Base-by-base conservation (phyloP, 106 monocot species). In the Platanthera guangdongensis region DNA sequence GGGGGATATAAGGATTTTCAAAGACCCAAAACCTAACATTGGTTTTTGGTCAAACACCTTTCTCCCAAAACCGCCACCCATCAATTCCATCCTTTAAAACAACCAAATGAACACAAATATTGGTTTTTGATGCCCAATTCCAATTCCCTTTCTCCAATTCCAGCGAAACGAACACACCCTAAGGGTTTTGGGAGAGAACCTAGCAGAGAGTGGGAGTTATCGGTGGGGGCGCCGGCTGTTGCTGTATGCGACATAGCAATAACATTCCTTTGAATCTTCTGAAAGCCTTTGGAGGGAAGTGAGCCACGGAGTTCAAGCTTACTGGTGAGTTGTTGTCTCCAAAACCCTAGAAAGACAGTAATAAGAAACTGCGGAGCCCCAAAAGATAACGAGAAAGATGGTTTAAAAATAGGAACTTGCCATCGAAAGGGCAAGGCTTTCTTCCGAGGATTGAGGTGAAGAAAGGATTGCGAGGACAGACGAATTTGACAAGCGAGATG, bases 191-290 rank as follows among this genome's bases (percentile, higher is more conserved):
- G 2, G 50, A 15, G 73, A 65, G 13, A 48, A 88, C 85, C 84
- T 82, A 80, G 16, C 12, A 80, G n/a, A 32, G 63, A 39, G 51
- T n/a, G 51, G n/a, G 83, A 21, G 14, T 72, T 72, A 52, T 71
- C 82, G 60, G 78, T 82, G 15, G 80, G 21, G 50, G 81, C 54
- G 45, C 73, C 79, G 9, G 80, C 30, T 1, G 79, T 78, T 16
- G 79, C 78, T 50, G 80, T 78, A 15, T 86, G 84, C 13, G 82
- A 87, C 52, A 82, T 75, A 9, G 72, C 78, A 16, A 86, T 28
- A 7, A 19, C 80, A 39, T 50, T 72, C 53, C 88, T 68, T 13
- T 57, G 81, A 21, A 39, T 74, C 28, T 2, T 76, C 8, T 57
- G 74, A 51, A 9, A 32, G 13, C 19, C 65, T 64, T 69, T 57